phyloP scores from a whole-genome alignment of 2,329 filamentous ascomycete species.

The Colletotrichum incanum region DNA sequence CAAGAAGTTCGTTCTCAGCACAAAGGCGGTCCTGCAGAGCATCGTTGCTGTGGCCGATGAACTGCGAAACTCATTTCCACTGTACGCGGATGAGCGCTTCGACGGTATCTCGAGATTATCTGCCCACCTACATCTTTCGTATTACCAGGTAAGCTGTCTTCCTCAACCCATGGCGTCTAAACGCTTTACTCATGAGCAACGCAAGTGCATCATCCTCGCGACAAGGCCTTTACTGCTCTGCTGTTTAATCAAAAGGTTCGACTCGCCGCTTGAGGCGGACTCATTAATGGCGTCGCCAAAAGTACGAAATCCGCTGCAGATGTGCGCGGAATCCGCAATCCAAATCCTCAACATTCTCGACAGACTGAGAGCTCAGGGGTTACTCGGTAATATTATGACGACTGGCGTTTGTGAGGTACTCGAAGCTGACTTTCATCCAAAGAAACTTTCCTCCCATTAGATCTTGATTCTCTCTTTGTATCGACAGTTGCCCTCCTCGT shows the following conservation, averaged over 20 bases:
- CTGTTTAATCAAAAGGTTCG: slow-evolving; percentile 52
- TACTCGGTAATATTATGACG: slow-evolving; percentile 58
- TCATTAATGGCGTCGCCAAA: slow-evolving; percentile 57
- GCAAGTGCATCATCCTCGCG: slow-evolving; percentile 52
- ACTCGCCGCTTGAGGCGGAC: slow-evolving; percentile 46
- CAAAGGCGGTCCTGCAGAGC: slow-evolving; percentile 50
- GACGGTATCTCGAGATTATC: slow-evolving; percentile 54
- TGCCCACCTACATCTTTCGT: slow-evolving; percentile 52
- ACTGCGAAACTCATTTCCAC: slow-evolving; percentile 50
- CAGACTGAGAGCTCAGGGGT: slow-evolving; percentile 60
- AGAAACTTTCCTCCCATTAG: slow-evolving; percentile 63
- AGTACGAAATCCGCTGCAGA: slow-evolving; percentile 52
- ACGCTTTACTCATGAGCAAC: not conserved
- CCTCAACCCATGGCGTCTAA: no score
- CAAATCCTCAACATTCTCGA: slow-evolving; percentile 58
- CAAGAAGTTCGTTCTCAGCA: slow-evolving; percentile 51
- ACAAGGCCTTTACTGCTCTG: slow-evolving; percentile 52
- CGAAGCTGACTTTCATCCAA: no score
- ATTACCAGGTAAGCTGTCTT: slow-evolving; percentile 50
- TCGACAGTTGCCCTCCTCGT: slow-evolving; percentile 60
- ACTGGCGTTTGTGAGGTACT: no score
- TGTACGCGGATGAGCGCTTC: slow-evolving; percentile 48
- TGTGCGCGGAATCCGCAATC: slow-evolving; percentile 54
- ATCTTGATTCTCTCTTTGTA: slow-evolving; percentile 61
- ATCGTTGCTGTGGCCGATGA: slow-evolving; percentile 52